Conservation (phyloP, 2,329 filamentous ascomycete species). For the Colletotrichum sp. region DNA sequence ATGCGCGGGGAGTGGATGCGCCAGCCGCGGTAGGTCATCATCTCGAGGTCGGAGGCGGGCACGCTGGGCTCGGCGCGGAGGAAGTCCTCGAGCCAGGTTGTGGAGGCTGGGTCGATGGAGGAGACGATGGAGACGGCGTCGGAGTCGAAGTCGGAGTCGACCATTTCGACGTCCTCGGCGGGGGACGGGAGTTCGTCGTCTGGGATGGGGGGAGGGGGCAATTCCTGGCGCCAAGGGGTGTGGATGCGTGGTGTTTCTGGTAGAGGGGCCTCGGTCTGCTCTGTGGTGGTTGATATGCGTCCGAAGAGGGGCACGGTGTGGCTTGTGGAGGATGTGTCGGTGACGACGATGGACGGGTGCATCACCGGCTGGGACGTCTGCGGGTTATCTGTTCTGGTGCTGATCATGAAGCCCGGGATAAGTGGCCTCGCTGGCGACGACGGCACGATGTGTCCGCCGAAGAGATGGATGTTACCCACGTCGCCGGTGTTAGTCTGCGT, state of each 20-base stretch:
- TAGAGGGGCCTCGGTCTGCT: neutral
- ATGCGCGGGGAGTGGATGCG: constrained; percentile 37
- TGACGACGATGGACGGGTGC: neutral
- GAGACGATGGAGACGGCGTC: neutral
- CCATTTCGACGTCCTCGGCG: neutral
- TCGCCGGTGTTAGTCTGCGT: neutral
- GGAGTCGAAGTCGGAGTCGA: neutral
- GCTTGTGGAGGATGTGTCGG: neutral
- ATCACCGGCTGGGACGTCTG: neutral
- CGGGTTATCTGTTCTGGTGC: neutral
- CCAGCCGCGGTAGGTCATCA: constrained; percentile 36
- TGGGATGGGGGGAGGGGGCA: neutral
- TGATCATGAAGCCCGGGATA: neutral
- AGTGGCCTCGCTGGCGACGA: neutral
- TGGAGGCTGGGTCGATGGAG: neutral
- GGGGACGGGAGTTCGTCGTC: neutral
- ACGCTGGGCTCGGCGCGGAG: constrained; percentile 13
- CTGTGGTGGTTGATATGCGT: neutral
- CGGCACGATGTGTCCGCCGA: neutral
- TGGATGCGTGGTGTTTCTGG: neutral
- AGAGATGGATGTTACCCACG: neutral
- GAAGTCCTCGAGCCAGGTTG: constrained; percentile 14
- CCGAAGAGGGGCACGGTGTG: neutral
- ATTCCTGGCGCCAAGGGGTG: neutral
- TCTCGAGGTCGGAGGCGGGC: constrained; percentile 5